Conservation (phyloP, 768 basidiomycete species). For the Xanthoconium purpureum region DNA sequence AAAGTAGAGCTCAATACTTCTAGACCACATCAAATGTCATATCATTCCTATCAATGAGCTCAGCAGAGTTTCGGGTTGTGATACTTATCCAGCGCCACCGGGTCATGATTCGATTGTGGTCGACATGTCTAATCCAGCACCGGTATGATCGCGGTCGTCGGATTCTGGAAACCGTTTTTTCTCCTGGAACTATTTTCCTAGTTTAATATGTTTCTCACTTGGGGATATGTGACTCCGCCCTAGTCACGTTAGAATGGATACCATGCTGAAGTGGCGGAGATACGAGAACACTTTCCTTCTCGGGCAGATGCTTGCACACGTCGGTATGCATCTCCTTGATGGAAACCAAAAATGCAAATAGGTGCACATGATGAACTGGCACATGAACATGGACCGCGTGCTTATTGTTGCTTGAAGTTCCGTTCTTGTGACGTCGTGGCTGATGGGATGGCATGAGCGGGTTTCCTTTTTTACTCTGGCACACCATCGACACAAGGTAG, state of each 20-base stretch:
- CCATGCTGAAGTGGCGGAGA: neutral
- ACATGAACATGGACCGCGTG: slow-evolving; percentile 1
- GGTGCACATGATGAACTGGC: neutral
- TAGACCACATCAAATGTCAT: slow-evolving; percentile 6
- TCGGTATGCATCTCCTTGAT: neutral
- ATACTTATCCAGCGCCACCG: neutral
- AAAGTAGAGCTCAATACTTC: slow-evolving; percentile 59
- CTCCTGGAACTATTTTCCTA: neutral
- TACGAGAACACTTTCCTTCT: neutral
- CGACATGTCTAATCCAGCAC: neutral
- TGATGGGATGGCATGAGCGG: neutral
- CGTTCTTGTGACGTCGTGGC: neutral
- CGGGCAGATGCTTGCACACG: neutral
- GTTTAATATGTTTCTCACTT: neutral
- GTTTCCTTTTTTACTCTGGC: neutral
- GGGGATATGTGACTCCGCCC: neutral
- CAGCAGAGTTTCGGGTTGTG: too few relatives aligned
- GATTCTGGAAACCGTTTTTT: neutral
- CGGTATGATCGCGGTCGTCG: too few relatives aligned
- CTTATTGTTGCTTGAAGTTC: neutral
- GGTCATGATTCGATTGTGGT: neutral
- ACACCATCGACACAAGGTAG: neutral
- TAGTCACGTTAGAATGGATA: neutral
- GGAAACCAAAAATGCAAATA: neutral
- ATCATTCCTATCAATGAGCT: neutral